Evolutionary conservation across 177 flowering plant genomes (phyloP).

Genomic region (Vitis hybrid): DNA sequence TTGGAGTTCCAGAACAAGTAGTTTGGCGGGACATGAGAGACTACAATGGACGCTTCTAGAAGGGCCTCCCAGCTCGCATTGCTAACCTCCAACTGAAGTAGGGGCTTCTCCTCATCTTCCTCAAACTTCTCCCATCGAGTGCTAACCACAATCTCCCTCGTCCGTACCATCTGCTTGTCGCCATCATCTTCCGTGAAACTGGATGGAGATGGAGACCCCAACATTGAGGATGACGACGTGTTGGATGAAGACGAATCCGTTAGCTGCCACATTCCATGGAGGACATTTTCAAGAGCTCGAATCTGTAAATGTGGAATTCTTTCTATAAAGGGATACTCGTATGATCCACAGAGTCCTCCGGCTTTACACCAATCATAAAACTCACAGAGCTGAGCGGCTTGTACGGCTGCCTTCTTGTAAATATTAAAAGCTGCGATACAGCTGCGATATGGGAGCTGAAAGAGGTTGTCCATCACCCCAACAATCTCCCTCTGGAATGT

Average conservation of each 20-base stretch:
- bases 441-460: slow-evolving; percentile 45
- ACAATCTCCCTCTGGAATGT: slow-evolving; percentile 31
- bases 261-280: slow-evolving; percentile 60
- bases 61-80: slow-evolving; percentile 52
- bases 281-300: slow-evolving; percentile 46
- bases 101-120: slow-evolving; percentile 28
- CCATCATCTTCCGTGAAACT: slow-evolving; percentile 26
- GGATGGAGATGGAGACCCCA: slow-evolving; percentile 10
- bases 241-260: slow-evolving; percentile 39
- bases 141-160: slow-evolving; percentile 17
- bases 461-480: slow-evolving; percentile 42
- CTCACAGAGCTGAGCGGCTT: slow-evolving; percentile 38
- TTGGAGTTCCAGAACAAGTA: not conserved
- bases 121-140: slow-evolving; percentile 38
- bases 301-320: slow-evolving; percentile 50
- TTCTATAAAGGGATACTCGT: slow-evolving; percentile 62
- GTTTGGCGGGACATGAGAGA: not conserved
- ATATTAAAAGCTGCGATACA: slow-evolving; percentile 40
- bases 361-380: slow-evolving; percentile 51
- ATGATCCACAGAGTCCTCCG: slow-evolving; percentile 44
- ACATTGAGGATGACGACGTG: slow-evolving; percentile 10
- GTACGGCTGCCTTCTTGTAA: slow-evolving; percentile 59
- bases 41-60: slow-evolving; percentile 40
- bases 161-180: not conserved
- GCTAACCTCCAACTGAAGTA: slow-evolving; percentile 33